These are phyloP conservation scores for Gracilaria caudata DNA, from an alignment of 23 red algal species.

Conservation along the genomic window DNA sequence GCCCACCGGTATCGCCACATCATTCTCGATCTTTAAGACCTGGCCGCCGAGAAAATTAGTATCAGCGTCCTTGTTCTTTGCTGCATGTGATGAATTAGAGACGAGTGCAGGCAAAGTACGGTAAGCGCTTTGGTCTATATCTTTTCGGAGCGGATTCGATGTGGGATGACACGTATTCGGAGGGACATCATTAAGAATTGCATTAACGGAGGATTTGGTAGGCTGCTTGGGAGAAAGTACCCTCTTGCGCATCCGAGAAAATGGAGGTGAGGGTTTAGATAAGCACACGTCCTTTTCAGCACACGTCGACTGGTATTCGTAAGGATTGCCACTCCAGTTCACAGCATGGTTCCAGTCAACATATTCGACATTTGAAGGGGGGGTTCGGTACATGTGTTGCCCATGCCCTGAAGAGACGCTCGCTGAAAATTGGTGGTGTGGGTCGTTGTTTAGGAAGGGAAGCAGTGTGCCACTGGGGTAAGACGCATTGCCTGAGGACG, in stretches of 20 bases:
- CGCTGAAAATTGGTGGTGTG: not conserved
- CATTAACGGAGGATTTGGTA: not conserved
- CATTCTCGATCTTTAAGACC: not conserved
- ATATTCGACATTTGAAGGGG: not conserved
- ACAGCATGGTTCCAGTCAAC: not conserved
- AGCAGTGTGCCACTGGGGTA: no score
- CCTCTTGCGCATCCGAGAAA: not conserved
- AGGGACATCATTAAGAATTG: not conserved
- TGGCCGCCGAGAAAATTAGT: not conserved
- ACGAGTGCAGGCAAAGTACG: not conserved
- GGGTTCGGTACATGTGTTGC: not conserved
- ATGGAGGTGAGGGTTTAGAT: not conserved
- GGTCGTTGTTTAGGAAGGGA: not conserved
- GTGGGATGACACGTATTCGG: not conserved
- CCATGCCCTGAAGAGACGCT: not conserved
- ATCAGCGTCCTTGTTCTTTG: not conserved
- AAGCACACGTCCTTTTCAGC: not conserved
- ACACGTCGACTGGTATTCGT: not conserved
- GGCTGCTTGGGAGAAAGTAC: not conserved
- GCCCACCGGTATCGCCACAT: not conserved
- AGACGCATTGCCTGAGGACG: no score
- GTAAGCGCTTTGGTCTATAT: not conserved
- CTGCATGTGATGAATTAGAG: not conserved
- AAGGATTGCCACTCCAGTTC: not conserved
- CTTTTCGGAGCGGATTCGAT: not conserved